Conservation (phyloP, 305 asterid genomes). For the Ilex paraguariensis region DNA sequence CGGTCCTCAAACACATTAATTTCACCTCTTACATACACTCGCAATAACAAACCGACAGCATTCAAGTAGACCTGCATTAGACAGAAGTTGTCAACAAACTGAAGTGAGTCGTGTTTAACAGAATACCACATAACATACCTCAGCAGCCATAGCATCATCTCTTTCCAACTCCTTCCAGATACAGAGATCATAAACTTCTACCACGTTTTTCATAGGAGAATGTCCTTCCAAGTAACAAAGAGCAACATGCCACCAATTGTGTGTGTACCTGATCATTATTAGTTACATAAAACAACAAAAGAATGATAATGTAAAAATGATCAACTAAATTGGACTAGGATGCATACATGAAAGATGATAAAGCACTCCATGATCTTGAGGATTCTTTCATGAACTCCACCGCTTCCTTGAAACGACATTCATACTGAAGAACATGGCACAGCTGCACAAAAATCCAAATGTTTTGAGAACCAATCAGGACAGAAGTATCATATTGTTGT, state of each 20-base stretch:
- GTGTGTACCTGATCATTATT: constrained; percentile 57
- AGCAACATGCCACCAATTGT: constrained; percentile 99
- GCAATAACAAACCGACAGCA: constrained; percentile 73
- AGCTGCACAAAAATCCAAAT: constrained; percentile 42
- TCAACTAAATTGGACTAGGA: background rate
- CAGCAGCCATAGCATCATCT: constrained; percentile 62
- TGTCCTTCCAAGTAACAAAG: constrained; percentile 88
- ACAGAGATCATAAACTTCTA: constrained; percentile 57
- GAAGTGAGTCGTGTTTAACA: constrained; percentile 4
- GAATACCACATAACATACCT: constrained; percentile 36
- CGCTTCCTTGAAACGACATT: constrained; percentile 91
- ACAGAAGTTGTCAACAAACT: constrained; percentile 5
- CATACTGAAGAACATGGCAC: constrained; percentile 88
- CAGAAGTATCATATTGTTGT: too few relatives aligned
- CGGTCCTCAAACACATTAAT: constrained; percentile 52
- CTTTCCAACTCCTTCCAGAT: constrained; percentile 87
- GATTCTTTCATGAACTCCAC: constrained; percentile 82
- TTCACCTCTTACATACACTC: constrained; percentile 62
- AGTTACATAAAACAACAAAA: background rate
- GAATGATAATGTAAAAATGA: too few relatives aligned
- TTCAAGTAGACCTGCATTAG: constrained; percentile 72
- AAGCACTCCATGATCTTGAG: constrained; percentile 67
- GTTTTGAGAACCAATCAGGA: too few relatives aligned
- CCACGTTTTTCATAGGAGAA: constrained; percentile 58
- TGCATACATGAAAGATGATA: constrained; percentile 89